A percentile compares a stretch with the other conserved stretches of the same genome.
These are phyloP conservation scores for Moesziomyces globuligerus DNA, from an alignment of 1,284 basidiomycete species.

Conservation along the genomic window DNA sequence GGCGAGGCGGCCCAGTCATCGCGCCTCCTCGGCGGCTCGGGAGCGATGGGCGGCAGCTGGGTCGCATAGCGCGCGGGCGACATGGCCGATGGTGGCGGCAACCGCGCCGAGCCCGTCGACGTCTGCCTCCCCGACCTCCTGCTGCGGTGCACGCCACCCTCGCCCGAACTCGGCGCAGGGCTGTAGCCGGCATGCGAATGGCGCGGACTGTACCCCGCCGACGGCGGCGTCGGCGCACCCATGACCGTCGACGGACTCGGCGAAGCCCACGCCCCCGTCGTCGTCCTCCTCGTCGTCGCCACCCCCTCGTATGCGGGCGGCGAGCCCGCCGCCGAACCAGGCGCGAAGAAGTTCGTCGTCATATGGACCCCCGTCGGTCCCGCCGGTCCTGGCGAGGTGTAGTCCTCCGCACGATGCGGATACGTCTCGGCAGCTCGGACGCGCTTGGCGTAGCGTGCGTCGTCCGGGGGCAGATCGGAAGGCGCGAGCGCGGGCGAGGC, in stretches of 20 bases:
- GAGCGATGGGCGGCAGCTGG: background rate
- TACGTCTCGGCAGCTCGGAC: background rate
- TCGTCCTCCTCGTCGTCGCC: background rate
- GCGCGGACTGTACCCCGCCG: slow-evolving; percentile 11
- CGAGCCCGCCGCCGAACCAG: background rate
- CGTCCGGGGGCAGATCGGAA: background rate
- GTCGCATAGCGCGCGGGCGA: slow-evolving; percentile 5
- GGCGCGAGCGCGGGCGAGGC: no score
- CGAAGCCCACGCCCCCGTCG: slow-evolving; percentile 12
- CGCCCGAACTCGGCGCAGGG: no score
- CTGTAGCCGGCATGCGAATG: background rate
- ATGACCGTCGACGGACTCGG: slow-evolving; percentile 12
- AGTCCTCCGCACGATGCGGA: background rate
- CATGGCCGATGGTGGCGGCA: slow-evolving; percentile 1
- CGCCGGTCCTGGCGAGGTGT: background rate
- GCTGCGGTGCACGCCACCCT: no score
- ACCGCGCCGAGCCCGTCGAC: background rate
- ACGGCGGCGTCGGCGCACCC: slow-evolving; percentile 12
- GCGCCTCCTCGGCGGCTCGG: no score
- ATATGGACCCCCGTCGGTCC: slow-evolving; percentile 10
- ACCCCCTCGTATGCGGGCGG: no score
- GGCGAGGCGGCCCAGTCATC: no score
- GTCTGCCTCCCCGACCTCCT: background rate
- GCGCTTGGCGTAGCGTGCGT: background rate
- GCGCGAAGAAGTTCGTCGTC: slow-evolving; percentile 11